Base-by-base conservation (phyloP, 2,329 filamentous ascomycete species). In the Simplicillium sp. region DNA sequence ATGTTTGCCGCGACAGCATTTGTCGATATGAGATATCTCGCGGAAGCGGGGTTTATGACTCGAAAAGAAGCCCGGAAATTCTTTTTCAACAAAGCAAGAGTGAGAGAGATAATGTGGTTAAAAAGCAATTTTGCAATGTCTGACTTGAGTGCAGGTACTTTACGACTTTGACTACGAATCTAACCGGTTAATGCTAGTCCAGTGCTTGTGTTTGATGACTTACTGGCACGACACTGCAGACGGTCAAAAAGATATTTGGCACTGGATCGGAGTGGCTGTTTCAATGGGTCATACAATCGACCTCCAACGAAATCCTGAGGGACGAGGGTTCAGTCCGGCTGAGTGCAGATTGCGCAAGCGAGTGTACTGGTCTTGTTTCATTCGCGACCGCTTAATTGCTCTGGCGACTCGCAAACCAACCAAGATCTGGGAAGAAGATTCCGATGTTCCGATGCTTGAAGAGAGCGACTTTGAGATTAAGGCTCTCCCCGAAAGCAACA, bases 291-390 rank as follows among this genome's bases (percentile, higher is more conserved):
- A 82, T 50, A 82, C 77, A 6, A 82, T 83, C 42, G 80, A 80
- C 3, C 64, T 84, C 7, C 79, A 84, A 54, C 73, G 79, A 38
- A 76, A 82, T 49, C 78, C 77, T 37, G 77, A 81, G 47, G 77
- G 77, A 11, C 74, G 32, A 75, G 73, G 44, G 5, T 73, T 82
- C 64, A 70, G 73, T 43, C 50, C 58, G 11, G 69, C 72, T 44
- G 70, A 75, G 44, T 71, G 74, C 44, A 74, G 71, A 46, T 62
- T 82, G 42, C 82, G 79, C 76, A 82, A 81, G 56, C 68, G 79
- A 15, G 80, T 84, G 41, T 84, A 80, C 80, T 84, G 80, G 80
- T 80, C 75, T 36, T 80, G 75, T 7, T 82, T 81, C 48, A 81
- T 81, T 61, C 73, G 79, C 42, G 80, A 84, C 54, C 71, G 78